Percentiles rank a stretch among this genome's conserved stretches.
Evolutionary conservation across 108 stramenopile genomes (phyloP).

Genomic region (Pseudonitzschia multiseries): DNA sequence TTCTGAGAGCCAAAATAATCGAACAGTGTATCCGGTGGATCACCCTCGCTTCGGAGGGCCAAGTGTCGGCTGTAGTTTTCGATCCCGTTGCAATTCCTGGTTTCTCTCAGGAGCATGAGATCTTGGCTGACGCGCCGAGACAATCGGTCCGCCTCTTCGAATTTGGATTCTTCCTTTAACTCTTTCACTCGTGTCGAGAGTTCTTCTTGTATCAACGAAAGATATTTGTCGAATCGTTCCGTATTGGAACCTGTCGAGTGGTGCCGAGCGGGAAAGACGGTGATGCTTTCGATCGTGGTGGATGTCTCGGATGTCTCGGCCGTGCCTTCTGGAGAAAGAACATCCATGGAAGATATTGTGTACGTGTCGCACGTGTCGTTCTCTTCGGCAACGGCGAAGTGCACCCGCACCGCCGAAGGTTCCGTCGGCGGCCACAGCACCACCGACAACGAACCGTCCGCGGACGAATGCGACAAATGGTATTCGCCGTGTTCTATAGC

Average conservation of each 20-base stretch:
- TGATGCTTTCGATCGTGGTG: constrained; percentile 19
- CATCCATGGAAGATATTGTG: neutral
- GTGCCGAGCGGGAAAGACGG: constrained; percentile 77
- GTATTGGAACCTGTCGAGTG: constrained; percentile 41
- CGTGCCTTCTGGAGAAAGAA: constrained; percentile 18
- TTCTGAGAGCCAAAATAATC: constrained; percentile 66
- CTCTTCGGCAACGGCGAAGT: constrained; percentile 9
- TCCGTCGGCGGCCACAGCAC: constrained; percentile 59
- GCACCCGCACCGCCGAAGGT: constrained; percentile 38
- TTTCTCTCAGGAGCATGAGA: constrained; percentile 45
- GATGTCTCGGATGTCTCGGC: constrained; percentile 15
- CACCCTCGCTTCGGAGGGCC: constrained; percentile 49
- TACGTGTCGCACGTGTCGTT: neutral
- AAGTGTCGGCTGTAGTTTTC: constrained; percentile 82
- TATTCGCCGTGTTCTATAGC: constrained; percentile 39
- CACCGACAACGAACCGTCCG: neutral
- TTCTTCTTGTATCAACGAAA: constrained; percentile 54
- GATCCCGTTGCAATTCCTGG: constrained; percentile 62
- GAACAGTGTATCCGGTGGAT: constrained; percentile 66
- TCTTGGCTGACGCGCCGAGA: constrained; percentile 61
- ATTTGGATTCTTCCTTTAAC: constrained; percentile 35
- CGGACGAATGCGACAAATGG: constrained; percentile 12
- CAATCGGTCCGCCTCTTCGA: constrained; percentile 57
- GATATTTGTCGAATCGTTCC: constrained; percentile 49
- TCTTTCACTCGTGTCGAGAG: constrained; percentile 42